Conservation (phyloP, 2,329 filamentous ascomycete species). For the Penicillium aurantiogriseum region DNA sequence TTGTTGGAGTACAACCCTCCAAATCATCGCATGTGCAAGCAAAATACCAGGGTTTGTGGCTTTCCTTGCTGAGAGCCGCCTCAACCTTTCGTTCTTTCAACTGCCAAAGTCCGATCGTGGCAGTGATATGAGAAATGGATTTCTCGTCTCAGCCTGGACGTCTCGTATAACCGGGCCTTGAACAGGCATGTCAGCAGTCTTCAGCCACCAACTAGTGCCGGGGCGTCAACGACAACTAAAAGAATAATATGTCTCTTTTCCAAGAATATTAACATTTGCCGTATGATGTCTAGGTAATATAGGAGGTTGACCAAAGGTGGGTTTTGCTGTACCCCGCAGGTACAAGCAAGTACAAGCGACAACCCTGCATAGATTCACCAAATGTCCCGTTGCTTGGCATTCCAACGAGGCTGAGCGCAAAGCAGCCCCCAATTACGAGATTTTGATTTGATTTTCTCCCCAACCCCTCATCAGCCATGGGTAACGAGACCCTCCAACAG, state of each 20-base stretch:
- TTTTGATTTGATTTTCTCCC: background rate
- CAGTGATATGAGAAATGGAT: background rate
- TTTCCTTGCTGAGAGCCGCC: background rate
- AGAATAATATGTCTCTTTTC: background rate
- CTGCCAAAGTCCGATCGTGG: too few species aligned
- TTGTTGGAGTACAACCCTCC: background rate
- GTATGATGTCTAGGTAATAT: background rate
- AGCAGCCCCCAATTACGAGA: background rate
- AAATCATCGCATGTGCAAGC: background rate
- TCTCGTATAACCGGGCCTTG: background rate
- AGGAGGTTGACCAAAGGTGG: background rate
- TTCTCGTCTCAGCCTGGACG: too few species aligned
- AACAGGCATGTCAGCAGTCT: background rate
- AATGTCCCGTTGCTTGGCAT: background rate
- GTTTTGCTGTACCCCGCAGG: background rate
- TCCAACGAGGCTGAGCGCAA: background rate
- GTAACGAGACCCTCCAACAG: background rate
- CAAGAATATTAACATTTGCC: background rate
- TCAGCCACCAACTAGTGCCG: background rate
- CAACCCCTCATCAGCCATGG: background rate
- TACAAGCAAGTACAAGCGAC: background rate
- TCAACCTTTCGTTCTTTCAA: background rate
- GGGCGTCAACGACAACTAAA: background rate
- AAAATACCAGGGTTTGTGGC: too few species aligned
- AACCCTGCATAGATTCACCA: background rate